These are phyloP conservation scores for Pestalotiopsis sp. DNA, from an alignment of 2,329 filamentous ascomycete genomes.

Conservation along the genomic window DNA sequence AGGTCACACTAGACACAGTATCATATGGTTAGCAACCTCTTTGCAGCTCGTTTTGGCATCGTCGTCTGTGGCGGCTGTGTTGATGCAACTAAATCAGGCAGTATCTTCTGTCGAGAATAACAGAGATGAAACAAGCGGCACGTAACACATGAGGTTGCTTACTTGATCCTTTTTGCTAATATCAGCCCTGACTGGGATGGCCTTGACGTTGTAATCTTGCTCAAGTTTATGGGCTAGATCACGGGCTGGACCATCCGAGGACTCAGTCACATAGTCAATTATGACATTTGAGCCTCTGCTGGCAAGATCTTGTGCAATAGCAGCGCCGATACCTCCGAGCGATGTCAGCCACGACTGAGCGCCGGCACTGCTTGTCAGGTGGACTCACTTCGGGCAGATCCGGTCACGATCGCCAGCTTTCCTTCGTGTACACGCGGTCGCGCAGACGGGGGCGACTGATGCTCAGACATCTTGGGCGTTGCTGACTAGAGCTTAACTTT, in stretches of 20 bases:
- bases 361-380: slow-evolving; percentile 12
- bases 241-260: slow-evolving; percentile 48
- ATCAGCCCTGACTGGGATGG: slow-evolving; percentile 62
- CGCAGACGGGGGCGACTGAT: background rate
- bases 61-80: too few species aligned
- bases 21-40: too few species aligned
- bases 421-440: slow-evolving; percentile 36
- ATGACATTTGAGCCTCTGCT: slow-evolving; percentile 62
- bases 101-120: too few species aligned
- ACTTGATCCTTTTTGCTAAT: slow-evolving; percentile 53
- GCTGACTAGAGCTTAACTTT: background rate
- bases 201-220: slow-evolving; percentile 47
- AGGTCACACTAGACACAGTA: slow-evolving; percentile 41
- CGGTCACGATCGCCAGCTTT: slow-evolving; percentile 53
- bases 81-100: too few species aligned
- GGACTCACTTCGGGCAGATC: slow-evolving; percentile 47
- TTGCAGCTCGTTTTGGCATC: too few species aligned
- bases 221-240: slow-evolving; percentile 49
- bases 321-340: slow-evolving; percentile 58
- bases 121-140: too few species aligned
- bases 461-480: background rate
- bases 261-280: slow-evolving; percentile 61
- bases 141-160: too few species aligned
- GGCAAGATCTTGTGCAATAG: slow-evolving; percentile 58
- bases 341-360: background rate